These are phyloP conservation scores for Colletotrichum tabaci DNA, from an alignment of 2,329 filamentous ascomycete species.

Conservation along the genomic window DNA sequence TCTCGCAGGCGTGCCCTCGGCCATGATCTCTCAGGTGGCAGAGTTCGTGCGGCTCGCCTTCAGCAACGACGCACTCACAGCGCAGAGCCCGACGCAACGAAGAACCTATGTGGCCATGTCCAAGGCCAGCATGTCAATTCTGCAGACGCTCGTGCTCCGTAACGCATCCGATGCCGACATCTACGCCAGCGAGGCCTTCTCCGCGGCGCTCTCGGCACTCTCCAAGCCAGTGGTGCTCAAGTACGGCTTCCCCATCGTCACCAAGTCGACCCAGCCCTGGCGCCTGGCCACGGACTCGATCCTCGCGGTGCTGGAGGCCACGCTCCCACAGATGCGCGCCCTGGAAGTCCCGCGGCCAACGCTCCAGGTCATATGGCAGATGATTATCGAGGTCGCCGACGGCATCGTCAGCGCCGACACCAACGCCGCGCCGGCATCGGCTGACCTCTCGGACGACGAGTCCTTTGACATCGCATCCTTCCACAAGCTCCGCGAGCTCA, in stretches of 20 bases:
- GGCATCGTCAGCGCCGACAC: conserved; percentile 80
- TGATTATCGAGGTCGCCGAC: conserved; percentile 74
- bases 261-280: conserved; percentile 83
- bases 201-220: conserved; percentile 76
- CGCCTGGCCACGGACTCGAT: conserved; percentile 81
- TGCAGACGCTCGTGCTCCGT: conserved; percentile 72
- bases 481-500: conserved; percentile 75
- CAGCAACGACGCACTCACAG: conserved; percentile 51
- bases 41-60: conserved; percentile 82
- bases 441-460: conserved; percentile 77
- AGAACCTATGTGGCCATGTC: conserved; percentile 93
- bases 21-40: conserved; percentile 78
- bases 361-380: conserved; percentile 77
- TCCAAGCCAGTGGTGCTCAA: conserved; percentile 81
- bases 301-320: conserved; percentile 76
- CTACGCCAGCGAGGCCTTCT: conserved; percentile 77
- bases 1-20: conserved; percentile 74
- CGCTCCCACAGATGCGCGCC: conserved; percentile 72
- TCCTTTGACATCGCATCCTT: conserved; percentile 86
- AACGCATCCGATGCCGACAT: conserved; percentile 77
- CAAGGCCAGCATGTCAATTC: conserved; percentile 82
- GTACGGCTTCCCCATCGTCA: conserved; percentile 81
- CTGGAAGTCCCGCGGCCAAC: conserved; percentile 62
- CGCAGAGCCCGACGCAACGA: conserved; percentile 57
- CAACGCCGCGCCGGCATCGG: conserved; percentile 58